Evolutionary conservation across 2,329 filamentous ascomycete species (phyloP).

Genomic region (Pseudocercospora musae): DNA sequence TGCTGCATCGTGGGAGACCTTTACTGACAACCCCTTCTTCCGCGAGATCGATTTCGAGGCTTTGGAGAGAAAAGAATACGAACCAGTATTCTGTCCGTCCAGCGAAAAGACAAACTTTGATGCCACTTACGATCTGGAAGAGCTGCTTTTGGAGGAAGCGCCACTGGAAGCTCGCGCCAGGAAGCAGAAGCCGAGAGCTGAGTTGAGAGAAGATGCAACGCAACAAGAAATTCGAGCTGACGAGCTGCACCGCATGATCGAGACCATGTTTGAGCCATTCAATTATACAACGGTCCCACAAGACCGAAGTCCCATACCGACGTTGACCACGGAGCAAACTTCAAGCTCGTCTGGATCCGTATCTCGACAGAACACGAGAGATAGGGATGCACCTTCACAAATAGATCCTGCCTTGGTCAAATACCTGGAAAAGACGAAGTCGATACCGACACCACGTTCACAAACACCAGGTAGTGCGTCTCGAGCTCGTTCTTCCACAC

Average conservation of each 20-base stretch:
- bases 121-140: conserved; percentile 94
- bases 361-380: conserved; percentile 17
- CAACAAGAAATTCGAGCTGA: conserved; percentile 93
- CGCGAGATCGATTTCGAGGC: conserved; percentile 76
- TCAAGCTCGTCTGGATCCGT: conserved; percentile 8
- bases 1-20: conserved; percentile 75
- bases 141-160: conserved; percentile 88
- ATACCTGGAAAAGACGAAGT: conserved; percentile 19
- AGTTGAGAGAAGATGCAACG: conserved; percentile 88
- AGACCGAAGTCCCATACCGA: conserved; percentile 50
- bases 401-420: conserved; percentile 8
- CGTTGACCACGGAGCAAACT: conserved; percentile 7
- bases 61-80: conserved; percentile 80
- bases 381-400: neutral
- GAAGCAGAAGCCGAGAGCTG: conserved; percentile 88
- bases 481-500: conserved; percentile 43
- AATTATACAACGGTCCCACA: conserved; percentile 86
- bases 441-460: conserved; percentile 34
- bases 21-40: conserved; percentile 88
- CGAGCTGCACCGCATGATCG: conserved; percentile 89
- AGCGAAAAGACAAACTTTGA: conserved; percentile 99
- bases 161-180: conserved; percentile 88
- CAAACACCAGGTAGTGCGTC: conserved; percentile 39
- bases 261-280: conserved; percentile 89
- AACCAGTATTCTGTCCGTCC: conserved; percentile 87